Base-by-base conservation (phyloP, 192 early-diverging fungal genomes). In the Chytriomyces hyalinus region DNA sequence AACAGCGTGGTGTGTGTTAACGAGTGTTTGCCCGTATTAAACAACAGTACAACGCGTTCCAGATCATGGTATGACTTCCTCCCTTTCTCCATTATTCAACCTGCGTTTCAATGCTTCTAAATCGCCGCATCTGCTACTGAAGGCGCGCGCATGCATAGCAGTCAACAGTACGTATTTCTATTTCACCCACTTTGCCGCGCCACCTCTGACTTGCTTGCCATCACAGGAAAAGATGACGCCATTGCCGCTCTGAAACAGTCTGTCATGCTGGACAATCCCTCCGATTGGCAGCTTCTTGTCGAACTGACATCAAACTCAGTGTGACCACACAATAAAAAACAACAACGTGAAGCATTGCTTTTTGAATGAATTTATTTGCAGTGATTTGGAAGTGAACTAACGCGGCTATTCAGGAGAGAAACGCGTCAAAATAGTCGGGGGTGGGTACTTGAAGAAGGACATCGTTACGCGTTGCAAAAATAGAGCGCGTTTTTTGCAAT, bases 211-310 rank as follows among this genome's bases (percentile, higher is more conserved):
- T 57, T 57, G 15, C 53, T 57, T 13, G 20, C 53, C 15, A 50
- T 53, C 45, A 46, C 79, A 87, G 86, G 87, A n/a, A 87, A 88
- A 77, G 88, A 89, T 70, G 88, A 89, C 46, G 88, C 88, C 5
- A 87, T 89, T 50, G 80, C 79, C 8, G 88, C 88, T 2, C 78
- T 89, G 28, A 89, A 89, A 65, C 86, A 88, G 67, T 88, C 86
- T 60, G 88, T 89, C 57, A 82, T 80, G 74, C 78, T 89, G 20
- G 88, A 89, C 76, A 89, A 89, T 74, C 88, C 88, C 0, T 88
- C 86, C 28, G 88, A 89, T 64, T 89, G 88, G 88, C 87, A 88
- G 75, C 67, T 88, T 53, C 67, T 88, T 64, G 81, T 88, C 7
- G 87, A 88, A 67, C 76, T 88, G 62, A 88, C 87, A 17, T 84